Evolutionary conservation across 805 yeast genomes (phyloP).

Genomic region (Schwanniomyces occidentalis): DNA sequence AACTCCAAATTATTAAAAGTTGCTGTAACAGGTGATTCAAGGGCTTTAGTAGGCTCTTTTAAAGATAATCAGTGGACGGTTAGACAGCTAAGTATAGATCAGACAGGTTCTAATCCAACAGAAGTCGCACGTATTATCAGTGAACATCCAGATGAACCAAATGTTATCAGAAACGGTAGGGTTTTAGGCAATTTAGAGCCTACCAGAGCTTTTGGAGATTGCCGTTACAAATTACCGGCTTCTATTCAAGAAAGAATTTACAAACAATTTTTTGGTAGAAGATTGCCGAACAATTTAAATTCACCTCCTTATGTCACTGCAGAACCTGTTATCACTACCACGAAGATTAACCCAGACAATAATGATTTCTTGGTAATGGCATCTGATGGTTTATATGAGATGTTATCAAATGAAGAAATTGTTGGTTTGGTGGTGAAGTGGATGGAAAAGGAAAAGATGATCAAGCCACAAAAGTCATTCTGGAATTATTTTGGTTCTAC

Average conservation of each 20-base stretch:
- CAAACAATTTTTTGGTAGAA: conserved; percentile 77
- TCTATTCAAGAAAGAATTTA: conserved; percentile 74
- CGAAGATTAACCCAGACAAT: conserved; percentile 65
- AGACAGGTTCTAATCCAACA: conserved; percentile 87
- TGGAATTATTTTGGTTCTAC: conserved; percentile 45
- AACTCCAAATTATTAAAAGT: conserved; percentile 69
- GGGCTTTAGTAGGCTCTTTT: conserved; percentile 82
- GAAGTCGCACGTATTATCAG: conserved; percentile 80
- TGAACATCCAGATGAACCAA: conserved; percentile 92
- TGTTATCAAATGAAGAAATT: conserved; percentile 89
- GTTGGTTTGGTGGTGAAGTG: conserved; percentile 90
- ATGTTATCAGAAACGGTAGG: conserved; percentile 82
- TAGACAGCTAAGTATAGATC: conserved; percentile 81
- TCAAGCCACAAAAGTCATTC: conserved; percentile 49
- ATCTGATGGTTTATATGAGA: conserved; percentile 90
- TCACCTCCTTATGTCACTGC: conserved; percentile 99
- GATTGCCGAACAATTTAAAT: conserved; percentile 66
- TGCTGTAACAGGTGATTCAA: conserved; percentile 95
- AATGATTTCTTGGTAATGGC: conserved; percentile 90
- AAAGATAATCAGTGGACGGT: conserved; percentile 83
- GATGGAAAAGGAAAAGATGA: conserved; percentile 75
- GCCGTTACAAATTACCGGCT: conserved; percentile 82
- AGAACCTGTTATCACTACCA: conserved; percentile 86
- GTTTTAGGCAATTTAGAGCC: conserved; percentile 94
- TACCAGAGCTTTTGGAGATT: conserved; percentile 95